Evolutionary conservation across 179 eudicot species (phyloP).

Genomic region (Beta macrorhiza): DNA sequence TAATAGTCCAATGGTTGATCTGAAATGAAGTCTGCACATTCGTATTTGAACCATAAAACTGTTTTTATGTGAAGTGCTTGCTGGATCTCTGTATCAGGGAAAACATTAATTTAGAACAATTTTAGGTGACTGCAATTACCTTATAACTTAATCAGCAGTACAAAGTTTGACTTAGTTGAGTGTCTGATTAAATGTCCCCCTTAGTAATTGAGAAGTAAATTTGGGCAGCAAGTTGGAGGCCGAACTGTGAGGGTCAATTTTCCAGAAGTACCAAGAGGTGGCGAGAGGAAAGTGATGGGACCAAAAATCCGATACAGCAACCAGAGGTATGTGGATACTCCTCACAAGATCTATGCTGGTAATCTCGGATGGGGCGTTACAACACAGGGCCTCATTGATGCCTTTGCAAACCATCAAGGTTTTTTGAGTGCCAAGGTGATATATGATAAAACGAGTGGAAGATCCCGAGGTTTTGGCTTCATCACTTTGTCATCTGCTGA

Average conservation of each 20-base stretch:
- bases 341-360: constrained; percentile 83
- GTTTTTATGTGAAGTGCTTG: background rate
- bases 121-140: background rate
- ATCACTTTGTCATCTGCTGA: constrained; percentile 64
- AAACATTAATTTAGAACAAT: no score
- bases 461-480: constrained; percentile 60
- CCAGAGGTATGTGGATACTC: constrained; percentile 69
- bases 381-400: constrained; percentile 61
- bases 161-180: background rate
- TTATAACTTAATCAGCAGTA: background rate
- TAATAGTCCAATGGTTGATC: no score
- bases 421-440: constrained; percentile 79
- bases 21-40: no score
- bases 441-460: constrained; percentile 69
- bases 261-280: constrained; percentile 90
- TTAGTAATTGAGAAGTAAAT: background rate
- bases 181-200: background rate
- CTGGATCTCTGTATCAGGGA: background rate
- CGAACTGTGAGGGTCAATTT: constrained; percentile 85
- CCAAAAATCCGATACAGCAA: constrained; percentile 38
- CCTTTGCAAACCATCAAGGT: constrained; percentile 62
- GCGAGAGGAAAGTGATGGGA: constrained; percentile 29
- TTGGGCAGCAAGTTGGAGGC: constrained; percentile 73
- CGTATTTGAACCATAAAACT: no score
- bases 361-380: constrained; percentile 78